phyloP scores from a whole-genome alignment of 148 eudicot species.

The Persicaria maculosa region DNA sequence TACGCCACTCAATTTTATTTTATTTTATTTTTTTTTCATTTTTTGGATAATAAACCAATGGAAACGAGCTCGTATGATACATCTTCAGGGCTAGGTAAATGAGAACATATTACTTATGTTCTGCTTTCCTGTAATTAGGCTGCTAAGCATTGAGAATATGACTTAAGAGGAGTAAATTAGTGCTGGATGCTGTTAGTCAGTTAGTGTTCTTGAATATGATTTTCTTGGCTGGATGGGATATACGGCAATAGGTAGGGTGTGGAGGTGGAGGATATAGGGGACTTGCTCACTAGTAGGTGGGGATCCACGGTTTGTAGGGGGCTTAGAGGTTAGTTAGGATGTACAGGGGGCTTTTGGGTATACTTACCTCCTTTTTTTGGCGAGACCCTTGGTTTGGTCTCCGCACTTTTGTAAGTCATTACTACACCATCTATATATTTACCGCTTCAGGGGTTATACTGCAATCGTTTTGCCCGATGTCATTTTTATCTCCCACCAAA shows the following conservation, averaged over 20 bases:
- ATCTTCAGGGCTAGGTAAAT: neutral
- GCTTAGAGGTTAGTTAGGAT: no score
- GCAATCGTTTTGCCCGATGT: neutral
- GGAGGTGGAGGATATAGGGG: no score
- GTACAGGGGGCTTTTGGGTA: no score
- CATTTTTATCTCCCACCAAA: neutral
- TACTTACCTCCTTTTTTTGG: no score
- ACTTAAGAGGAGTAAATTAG: neutral
- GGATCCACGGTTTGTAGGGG: no score
- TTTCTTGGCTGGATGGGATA: neutral
- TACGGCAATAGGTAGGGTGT: neutral
- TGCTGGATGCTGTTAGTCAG: neutral
- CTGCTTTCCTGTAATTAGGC: neutral
- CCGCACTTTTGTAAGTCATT: no score
- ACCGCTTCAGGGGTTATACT: no score
- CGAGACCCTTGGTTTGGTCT: no score
- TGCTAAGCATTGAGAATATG: neutral
- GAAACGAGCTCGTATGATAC: neutral
- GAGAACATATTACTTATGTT: neutral
- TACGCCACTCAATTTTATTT: neutral
- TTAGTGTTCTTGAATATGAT: neutral
- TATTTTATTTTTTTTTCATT: neutral
- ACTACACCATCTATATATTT: no score
- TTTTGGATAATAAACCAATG: neutral
- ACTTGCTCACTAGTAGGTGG: no score